Conservation (phyloP, 306 rosid genomes). For the Aeschynomene evenia region DNA sequence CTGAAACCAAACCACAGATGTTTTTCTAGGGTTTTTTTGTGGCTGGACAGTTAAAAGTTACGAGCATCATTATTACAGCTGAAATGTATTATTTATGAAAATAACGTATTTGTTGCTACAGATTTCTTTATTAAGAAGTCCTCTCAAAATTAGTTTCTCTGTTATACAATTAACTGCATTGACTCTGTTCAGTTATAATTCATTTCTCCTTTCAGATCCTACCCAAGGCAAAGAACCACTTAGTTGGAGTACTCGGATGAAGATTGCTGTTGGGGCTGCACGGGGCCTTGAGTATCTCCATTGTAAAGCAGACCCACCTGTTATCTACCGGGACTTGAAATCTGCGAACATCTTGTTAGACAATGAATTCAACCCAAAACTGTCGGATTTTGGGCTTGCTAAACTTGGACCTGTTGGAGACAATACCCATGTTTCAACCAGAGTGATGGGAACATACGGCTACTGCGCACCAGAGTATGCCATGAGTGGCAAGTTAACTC, state of each 20-base stretch:
- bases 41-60: not conserved
- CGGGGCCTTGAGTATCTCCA: constrained; percentile 94
- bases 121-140: constrained; percentile 20
- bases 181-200: not conserved
- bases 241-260: constrained; percentile 79
- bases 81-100: constrained; percentile 12
- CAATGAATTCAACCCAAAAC: constrained; percentile 72
- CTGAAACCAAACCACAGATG: not conserved
- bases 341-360: constrained; percentile 91
- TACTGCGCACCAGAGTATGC: constrained; percentile 99
- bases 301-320: constrained; percentile 90
- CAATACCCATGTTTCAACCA: constrained; percentile 91
- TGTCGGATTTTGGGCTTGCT: constrained; percentile 96
- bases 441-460: constrained; percentile 98
- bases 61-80: constrained; percentile 1
- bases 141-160: constrained; percentile 19
- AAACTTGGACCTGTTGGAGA: constrained; percentile 98
- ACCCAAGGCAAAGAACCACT: constrained; percentile 54
- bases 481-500: constrained; percentile 94
- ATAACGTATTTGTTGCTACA: not conserved
- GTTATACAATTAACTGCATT: constrained; percentile 9
- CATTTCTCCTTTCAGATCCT: constrained; percentile 48
- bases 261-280: constrained; percentile 88
- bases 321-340: constrained; percentile 92
- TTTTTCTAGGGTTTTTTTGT: not conserved